Evolutionary conservation across 768 basidiomycete species (phyloP).

Genomic region (Tylopilus cervinicoccineus): DNA sequence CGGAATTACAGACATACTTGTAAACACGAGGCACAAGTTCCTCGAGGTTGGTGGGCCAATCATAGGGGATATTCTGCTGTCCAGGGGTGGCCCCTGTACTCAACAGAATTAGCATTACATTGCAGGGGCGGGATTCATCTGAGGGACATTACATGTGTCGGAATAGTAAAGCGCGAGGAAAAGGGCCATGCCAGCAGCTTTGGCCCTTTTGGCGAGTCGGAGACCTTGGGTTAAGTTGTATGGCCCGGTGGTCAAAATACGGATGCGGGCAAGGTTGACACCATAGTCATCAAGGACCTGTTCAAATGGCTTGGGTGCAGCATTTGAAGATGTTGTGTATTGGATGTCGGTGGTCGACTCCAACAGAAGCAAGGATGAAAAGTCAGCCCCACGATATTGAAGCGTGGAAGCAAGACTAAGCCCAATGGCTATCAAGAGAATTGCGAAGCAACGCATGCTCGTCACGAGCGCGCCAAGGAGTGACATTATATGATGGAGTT

Average conservation of each 20-base stretch:
- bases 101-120: neutral
- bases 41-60: conserved; percentile 14
- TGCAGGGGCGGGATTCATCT: neutral
- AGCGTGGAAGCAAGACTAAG: conserved; percentile 10
- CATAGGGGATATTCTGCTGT: conserved; percentile 7
- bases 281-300: conserved; percentile 6
- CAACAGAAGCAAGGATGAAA: conserved; percentile 14
- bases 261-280: conserved; percentile 14
- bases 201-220: conserved; percentile 9
- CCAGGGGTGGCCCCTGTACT: conserved; percentile 7
- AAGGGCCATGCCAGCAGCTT: conserved; percentile 9
- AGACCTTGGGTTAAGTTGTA: conserved; percentile 12
- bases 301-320: conserved; percentile 7
- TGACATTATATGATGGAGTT: neutral
- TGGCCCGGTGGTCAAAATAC: conserved; percentile 10
- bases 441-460: neutral
- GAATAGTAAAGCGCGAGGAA: conserved; percentile 11
- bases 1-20: neutral
- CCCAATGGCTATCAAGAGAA: neutral
- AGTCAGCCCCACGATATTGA: conserved; percentile 9
- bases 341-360: conserved; percentile 4
- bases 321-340: neutral
- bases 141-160: conserved; percentile 8
- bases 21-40: conserved; percentile 6
- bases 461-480: neutral